Evolutionary conservation across 2,329 filamentous ascomycete species (phyloP), one percentile per base, ranked within the genome.

Genomic region (Basipetospora chlamydospora): DNA sequence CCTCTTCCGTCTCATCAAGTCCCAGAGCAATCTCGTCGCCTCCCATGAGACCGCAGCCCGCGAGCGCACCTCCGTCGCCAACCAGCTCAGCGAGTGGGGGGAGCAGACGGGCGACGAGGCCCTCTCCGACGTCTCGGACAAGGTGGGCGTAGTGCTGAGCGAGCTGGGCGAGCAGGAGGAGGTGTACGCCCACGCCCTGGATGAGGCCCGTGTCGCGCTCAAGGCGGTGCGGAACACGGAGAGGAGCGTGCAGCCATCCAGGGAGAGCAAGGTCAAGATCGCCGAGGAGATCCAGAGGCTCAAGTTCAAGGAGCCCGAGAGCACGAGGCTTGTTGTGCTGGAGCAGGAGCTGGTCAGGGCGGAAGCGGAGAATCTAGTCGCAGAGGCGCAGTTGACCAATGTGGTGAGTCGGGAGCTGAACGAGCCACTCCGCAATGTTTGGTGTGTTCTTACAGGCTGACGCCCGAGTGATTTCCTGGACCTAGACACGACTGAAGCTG

Each of bases 181-280:
- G 46, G 53, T 68, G 31, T 96, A 87, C 57, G 84, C 87, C 4
- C 80, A 88, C 56, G 77, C 78, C 33, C 58, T 98, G 38, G 90
- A 98, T 56, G 86, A 94, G 43, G 84, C 81, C 46, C 73, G 90
- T 33, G 70, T 66, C 23, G 61, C 85, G 17, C 66, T 98, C 56
- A 98, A 98, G 70, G 73, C 83, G 46, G 92, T 98, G 47, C 75
- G 90, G 46, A 93, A 98, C 58, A 95, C 86, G 11, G 90, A 98
- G 65, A 80, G 80, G 61, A 92, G 83, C 46, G 88, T 98, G 12
- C 87, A 95, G 64, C 90, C 90, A 6, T 86, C 80, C 50, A 73
- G 90, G 41, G 87, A 94, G 47, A 72, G 81, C 49, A 90, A 90
- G 60, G 65, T 71, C 44, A 93, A 92, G 71, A 79, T 96, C 44